phyloP scores from a whole-genome alignment of 345 rosid genomes.

The Pistacia atlantica region DNA sequence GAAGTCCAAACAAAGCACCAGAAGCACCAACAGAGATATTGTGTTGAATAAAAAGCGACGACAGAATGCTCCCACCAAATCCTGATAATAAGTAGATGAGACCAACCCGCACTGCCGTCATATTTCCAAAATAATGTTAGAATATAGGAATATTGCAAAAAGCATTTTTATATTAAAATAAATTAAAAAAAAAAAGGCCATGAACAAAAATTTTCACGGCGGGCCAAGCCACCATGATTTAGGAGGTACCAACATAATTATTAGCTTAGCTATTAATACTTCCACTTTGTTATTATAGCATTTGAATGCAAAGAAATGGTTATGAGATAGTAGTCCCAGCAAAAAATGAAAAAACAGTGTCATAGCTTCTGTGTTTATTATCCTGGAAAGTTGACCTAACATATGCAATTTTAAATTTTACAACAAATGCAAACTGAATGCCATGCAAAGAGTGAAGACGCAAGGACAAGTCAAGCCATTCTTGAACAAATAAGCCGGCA shows the following conservation, averaged over 20 bases:
- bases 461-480: not conserved
- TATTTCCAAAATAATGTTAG: not conserved
- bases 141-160: not conserved
- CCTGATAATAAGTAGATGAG: conserved; percentile 76
- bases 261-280: not conserved
- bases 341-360: not conserved
- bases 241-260: not conserved
- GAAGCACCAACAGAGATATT: conserved; percentile 98
- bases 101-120: conserved; percentile 71
- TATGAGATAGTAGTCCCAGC: not conserved
- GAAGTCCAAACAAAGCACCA: conserved; percentile 98
- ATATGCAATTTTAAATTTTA: not conserved
- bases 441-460: not conserved
- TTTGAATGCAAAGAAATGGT: not conserved
- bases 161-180: not conserved
- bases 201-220: not conserved
- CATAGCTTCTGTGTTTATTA: not conserved
- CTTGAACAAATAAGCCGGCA: not conserved
- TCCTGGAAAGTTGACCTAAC: not conserved
- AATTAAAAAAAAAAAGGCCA: not conserved
- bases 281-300: not conserved
- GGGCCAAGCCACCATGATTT: not conserved
- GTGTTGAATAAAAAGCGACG: conserved; percentile 64
- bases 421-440: not conserved
- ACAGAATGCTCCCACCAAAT: conserved; percentile 79